A percentile compares a stretch with the other conserved stretches of the same genome.
These are phyloP conservation scores for Solanum rostratum DNA, from an alignment of 257 asterid genomes.

Conservation along the genomic window DNA sequence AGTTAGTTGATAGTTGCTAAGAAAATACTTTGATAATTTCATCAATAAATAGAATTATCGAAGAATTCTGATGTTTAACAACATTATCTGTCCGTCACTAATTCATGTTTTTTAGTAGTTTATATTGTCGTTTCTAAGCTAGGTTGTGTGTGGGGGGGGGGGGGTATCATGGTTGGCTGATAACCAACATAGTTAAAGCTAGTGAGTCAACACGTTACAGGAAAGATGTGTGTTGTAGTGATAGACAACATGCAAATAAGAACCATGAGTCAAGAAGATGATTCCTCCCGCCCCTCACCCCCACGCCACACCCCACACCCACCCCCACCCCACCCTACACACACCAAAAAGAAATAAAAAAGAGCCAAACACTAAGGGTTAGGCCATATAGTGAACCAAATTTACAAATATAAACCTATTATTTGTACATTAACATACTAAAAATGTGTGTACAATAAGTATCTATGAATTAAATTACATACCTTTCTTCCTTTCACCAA, in stretches of 20 bases:
- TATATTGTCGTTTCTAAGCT: neutral
- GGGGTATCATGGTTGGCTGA: neutral
- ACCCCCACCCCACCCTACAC: neutral
- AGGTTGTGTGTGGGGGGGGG: neutral
- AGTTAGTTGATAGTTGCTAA: neutral
- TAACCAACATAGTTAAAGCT: neutral
- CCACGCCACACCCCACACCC: neutral
- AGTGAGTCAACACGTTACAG: neutral
- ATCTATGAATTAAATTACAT: neutral
- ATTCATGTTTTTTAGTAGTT: neutral
- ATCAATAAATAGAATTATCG: no score
- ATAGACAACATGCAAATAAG: neutral
- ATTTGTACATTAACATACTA: neutral
- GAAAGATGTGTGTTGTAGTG: neutral
- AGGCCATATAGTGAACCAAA: neutral
- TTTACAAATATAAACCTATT: neutral
- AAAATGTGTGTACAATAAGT: neutral
- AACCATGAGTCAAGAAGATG: neutral
- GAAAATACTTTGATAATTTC: neutral
- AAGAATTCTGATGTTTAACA: no score
- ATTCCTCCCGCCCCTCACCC: no score
- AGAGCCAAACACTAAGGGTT: neutral
- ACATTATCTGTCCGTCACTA: no score
- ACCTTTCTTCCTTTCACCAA: constrained; percentile 16
- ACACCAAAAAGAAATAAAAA: neutral